Conservation (phyloP, 768 basidiomycete genomes). For the Termitomyces titanicus region DNA sequence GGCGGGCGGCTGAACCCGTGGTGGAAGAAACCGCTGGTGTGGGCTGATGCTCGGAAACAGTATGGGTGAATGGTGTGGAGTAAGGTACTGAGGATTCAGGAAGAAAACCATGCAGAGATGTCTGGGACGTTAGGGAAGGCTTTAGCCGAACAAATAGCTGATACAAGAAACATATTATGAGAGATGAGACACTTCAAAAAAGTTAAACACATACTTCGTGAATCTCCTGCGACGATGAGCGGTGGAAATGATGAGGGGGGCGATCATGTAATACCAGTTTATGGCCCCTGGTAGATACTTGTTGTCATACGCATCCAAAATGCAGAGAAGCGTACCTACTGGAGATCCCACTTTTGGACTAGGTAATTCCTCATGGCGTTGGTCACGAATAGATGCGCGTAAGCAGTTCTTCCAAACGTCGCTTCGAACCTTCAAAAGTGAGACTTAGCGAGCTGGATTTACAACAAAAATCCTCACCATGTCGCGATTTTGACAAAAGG, state of each 20-base stretch:
- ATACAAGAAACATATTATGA: neutral
- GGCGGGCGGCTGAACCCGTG: conserved; percentile 9
- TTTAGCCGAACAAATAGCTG: conserved; percentile 53
- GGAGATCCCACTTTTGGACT: conserved; percentile 66
- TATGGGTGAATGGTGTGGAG: conserved; percentile 60
- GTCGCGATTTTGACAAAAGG: conserved; percentile 70
- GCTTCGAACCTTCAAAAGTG: conserved; percentile 66
- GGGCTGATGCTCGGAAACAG: conserved; percentile 21
- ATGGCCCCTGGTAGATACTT: conserved; percentile 51
- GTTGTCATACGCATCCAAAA: neutral
- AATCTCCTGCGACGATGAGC: conserved; percentile 61
- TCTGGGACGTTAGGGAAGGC: conserved; percentile 27
- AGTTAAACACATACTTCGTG: conserved; percentile 57
- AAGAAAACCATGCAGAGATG: conserved; percentile 44
- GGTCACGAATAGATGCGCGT: conserved; percentile 93
- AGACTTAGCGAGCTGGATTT: neutral
- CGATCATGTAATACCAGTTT: conserved; percentile 84
- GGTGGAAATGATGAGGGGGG: conserved; percentile 82
- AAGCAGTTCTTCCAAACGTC: conserved; percentile 75
- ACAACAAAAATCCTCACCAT: conserved; percentile 43
- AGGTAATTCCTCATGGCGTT: conserved; percentile 77
- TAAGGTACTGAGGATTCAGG: conserved; percentile 50
- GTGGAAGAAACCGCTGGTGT: conserved; percentile 13
- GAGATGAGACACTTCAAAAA: neutral
- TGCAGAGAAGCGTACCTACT: conserved; percentile 43